Evolutionary conservation across 805 yeast genomes (phyloP), one percentile per base, ranked within the genome.

Genomic region (Geotrichum ghanense): DNA sequence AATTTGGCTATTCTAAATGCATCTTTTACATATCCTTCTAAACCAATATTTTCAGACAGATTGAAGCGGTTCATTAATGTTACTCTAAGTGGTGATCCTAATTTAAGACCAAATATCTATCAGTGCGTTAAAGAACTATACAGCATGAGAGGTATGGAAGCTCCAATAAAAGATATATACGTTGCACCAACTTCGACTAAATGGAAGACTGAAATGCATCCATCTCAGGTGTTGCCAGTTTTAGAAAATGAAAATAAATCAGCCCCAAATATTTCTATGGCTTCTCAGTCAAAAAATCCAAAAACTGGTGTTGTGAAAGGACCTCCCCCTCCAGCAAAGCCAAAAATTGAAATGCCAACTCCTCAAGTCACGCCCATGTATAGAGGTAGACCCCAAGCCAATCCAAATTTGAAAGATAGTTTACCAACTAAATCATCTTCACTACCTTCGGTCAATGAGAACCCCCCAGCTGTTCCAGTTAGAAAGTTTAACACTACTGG

Each of bases 1-100:
- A 95, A 86, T 53, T 72, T 86, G 56, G 95, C 95, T 3, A 85
- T 90, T 40, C 67, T 89, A 47, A 90, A 84, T 65, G 86, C 95
- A 3, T 76, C 81, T 40, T 89, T 79, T 64, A 81, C 75, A 49
- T 86, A 88, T 56, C 94, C 90, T 22, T 53, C 74, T 1, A 59
- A 64, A 5, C 95, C 96, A 2, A 67, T 63, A 14, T 88, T 75
- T 57, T 78, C 95, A 0, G 76, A 80, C 12, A 78, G 80, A 45
- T 65, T 92, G 52, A 83, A 81, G 57, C 81, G 81, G 57, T 69
- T 92, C 58, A 82, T 88, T 46, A 74, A 81, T 37, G 79, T 84
- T 23, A 75, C 87, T 80, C 69, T 90, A 35, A 86, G 85, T 51
- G 95, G 85, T 48, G 84, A 82, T 54, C 95, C 97, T 2, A 60